phyloP scores from a whole-genome alignment of 2,329 filamentous ascomycete genomes.

The Aspergillus ruber region DNA sequence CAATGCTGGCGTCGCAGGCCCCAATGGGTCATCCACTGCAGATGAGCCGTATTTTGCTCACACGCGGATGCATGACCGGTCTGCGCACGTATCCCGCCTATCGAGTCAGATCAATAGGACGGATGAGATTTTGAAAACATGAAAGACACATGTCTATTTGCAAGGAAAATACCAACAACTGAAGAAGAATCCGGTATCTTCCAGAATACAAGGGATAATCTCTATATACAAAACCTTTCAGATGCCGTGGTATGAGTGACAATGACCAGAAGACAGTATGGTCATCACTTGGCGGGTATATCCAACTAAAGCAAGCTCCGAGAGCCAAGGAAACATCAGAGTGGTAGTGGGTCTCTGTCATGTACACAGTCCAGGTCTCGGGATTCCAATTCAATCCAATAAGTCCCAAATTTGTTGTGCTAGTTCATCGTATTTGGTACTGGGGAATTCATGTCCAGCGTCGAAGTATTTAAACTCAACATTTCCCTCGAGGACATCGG shows the following conservation, averaged over 20 bases:
- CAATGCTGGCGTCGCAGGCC: constrained; percentile 18
- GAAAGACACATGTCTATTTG: constrained; percentile 5
- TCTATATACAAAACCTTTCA: constrained; percentile 6
- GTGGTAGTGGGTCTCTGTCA: background rate
- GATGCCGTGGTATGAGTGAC: background rate
- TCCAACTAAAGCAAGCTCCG: background rate
- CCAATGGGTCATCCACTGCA: constrained; percentile 18
- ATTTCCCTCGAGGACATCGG: constrained; percentile 51
- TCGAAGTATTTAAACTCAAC: constrained; percentile 53
- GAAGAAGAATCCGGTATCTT: constrained; percentile 1
- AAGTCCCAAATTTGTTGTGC: constrained; percentile 46
- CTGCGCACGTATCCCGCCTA: constrained; percentile 23
- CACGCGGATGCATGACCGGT: constrained; percentile 25
- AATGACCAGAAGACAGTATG: background rate
- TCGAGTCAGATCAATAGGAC: constrained; percentile 24
- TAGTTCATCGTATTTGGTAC: constrained; percentile 55
- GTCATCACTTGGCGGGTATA: constrained; percentile 3
- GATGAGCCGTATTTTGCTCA: constrained; percentile 28
- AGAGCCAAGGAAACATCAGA: background rate
- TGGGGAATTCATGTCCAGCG: constrained; percentile 65
- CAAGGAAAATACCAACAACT: background rate
- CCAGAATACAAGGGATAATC: constrained; percentile 1
- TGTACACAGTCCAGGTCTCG: background rate
- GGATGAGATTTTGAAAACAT: constrained; percentile 22
- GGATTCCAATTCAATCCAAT: constrained; percentile 8